A percentile compares a stretch with the other conserved stretches of the same genome.
Conservation (phyloP, 495 filamentous ascomycete genomes). For the Hypomontagnella monticulosa region DNA sequence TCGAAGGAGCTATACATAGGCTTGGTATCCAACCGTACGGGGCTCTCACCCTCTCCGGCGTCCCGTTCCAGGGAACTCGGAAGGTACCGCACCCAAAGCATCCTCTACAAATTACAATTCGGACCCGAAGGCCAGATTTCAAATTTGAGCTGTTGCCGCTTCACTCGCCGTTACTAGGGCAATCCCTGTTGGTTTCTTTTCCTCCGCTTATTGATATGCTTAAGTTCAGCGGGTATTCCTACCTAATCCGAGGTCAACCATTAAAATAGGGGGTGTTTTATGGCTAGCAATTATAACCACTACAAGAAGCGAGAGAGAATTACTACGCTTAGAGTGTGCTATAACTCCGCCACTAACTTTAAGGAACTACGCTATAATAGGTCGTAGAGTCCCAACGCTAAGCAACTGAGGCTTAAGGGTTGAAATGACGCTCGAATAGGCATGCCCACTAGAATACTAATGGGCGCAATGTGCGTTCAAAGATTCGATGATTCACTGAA, state of each 20-base stretch:
- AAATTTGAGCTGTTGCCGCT: conserved; percentile 68
- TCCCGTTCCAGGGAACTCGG: conserved; percentile 70
- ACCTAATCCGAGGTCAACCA: conserved; percentile 13
- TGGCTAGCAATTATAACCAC: background rate
- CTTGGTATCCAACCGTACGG: conserved; percentile 61
- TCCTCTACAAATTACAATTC: conserved; percentile 76
- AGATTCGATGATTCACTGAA: conserved; percentile 15
- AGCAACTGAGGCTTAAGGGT: conserved; percentile 6
- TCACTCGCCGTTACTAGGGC: conserved; percentile 13
- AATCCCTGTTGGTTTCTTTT: conserved; percentile 15
- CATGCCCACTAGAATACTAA: conserved; percentile 12
- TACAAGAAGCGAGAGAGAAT: conserved; percentile 1
- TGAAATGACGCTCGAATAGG: conserved; percentile 11
- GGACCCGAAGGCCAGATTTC: conserved; percentile 66
- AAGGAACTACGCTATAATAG: background rate
- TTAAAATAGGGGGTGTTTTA: background rate
- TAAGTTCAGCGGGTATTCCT: conserved; percentile 13
- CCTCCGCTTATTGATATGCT: conserved; percentile 14
- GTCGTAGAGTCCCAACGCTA: background rate
- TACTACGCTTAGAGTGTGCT: conserved; percentile 10
- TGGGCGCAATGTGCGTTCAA: conserved; percentile 13
- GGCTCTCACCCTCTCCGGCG: conserved; percentile 70
- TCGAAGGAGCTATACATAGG: conserved; percentile 69
- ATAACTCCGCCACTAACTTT: conserved; percentile 1
- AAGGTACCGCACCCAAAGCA: conserved; percentile 64